Percentiles rank a stretch among this genome's conserved stretches.
phyloP scores from a whole-genome alignment of 305 asterid genomes.

The Fraxinus greggii region DNA sequence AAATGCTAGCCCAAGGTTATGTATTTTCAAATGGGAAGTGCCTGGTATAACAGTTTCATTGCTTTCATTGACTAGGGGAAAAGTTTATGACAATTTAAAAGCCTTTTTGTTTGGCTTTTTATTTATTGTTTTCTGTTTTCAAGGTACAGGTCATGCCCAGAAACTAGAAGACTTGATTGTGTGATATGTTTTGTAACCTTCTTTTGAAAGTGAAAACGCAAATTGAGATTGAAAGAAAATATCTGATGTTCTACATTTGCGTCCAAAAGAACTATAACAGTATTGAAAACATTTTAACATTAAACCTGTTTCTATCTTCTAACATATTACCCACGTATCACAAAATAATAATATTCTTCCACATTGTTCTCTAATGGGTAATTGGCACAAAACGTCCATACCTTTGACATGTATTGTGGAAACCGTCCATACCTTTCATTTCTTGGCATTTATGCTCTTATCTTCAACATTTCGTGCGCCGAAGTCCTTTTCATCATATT shows the following conservation, averaged over 20 bases:
- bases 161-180: not conserved
- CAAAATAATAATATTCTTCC: not conserved
- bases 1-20: not conserved
- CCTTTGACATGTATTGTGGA: too few species aligned
- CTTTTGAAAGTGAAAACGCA: not conserved
- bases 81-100: not conserved
- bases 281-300: not conserved
- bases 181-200: not conserved
- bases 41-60: not conserved
- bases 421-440: too few species aligned
- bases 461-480: too few species aligned
- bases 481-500: too few species aligned
- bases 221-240: not conserved
- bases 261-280: not conserved
- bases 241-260: not conserved
- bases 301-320: not conserved
- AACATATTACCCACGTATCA: not conserved
- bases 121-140: not conserved
- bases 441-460: too few species aligned
- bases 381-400: too few species aligned
- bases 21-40: not conserved
- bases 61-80: not conserved
- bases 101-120: not conserved
- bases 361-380: not conserved
- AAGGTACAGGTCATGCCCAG: not conserved